Evolutionary conservation across 495 filamentous ascomycete species (phyloP).

Genomic region (Hypoxylon lienhwacheense): DNA sequence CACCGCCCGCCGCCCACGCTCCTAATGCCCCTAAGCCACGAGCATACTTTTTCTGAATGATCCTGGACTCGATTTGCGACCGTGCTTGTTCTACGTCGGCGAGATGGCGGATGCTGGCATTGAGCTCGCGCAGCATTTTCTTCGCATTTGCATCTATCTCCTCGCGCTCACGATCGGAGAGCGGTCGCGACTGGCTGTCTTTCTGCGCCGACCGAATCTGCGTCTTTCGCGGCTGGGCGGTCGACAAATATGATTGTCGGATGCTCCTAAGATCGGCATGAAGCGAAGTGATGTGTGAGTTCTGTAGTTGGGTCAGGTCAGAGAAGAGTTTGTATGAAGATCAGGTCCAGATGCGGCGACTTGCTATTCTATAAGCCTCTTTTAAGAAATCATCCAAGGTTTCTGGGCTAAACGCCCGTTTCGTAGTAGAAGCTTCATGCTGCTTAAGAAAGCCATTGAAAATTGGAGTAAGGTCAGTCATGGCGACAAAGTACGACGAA

Average conservation of each 20-base stretch:
- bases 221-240: slow-evolving; percentile 56
- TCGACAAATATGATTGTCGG: slow-evolving; percentile 89
- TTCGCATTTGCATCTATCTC: slow-evolving; percentile 84
- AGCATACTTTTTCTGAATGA: slow-evolving; percentile 71
- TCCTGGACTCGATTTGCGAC: slow-evolving; percentile 64
- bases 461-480: slow-evolving; percentile 72
- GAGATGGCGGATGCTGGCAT: slow-evolving; percentile 72
- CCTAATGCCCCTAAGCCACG: slow-evolving; percentile 60
- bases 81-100: slow-evolving; percentile 81
- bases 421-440: slow-evolving; percentile 53
- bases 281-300: slow-evolving; percentile 78
- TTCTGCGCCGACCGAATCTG: slow-evolving; percentile 41
- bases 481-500: slow-evolving; percentile 30
- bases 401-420: slow-evolving; percentile 48
- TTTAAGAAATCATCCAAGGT: slow-evolving; percentile 85
- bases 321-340: slow-evolving; percentile 8
- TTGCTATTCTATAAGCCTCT: slow-evolving; percentile 91
- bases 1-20: slow-evolving; percentile 72
- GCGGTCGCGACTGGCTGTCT: slow-evolving; percentile 43
- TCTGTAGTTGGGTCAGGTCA: slow-evolving; percentile 57
- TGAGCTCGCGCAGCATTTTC: slow-evolving; percentile 77
- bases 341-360: slow-evolving; percentile 27
- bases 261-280: slow-evolving; percentile 75
- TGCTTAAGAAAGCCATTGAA: slow-evolving; percentile 69
- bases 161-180: slow-evolving; percentile 72